Percentiles rank a stretch among this genome's conserved stretches.
phyloP scores from a whole-genome alignment of 352 stramenopile species.

The Globisporangium rhizosaccharum region DNA sequence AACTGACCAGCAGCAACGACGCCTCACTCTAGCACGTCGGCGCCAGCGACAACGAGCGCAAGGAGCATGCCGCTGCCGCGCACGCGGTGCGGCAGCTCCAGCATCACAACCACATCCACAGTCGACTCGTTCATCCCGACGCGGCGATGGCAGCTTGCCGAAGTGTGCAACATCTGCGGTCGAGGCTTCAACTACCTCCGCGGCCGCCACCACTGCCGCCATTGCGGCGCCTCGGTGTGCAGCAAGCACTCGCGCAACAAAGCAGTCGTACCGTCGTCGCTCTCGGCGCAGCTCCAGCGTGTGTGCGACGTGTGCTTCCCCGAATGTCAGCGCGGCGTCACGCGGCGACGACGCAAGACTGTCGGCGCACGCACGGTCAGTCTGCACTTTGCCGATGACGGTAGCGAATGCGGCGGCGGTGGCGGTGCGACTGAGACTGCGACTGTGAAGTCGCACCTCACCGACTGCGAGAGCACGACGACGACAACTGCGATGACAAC shows the following conservation, averaged over 20 bases:
- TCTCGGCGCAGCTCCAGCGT: conserved; percentile 59
- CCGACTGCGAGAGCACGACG: conserved; percentile 9
- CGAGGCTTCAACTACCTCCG: conserved; percentile 53
- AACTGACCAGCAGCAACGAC: not conserved
- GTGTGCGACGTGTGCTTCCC: conserved; percentile 73
- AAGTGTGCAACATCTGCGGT: conserved; percentile 56
- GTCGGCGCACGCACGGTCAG: conserved; percentile 13
- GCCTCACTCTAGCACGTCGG: not conserved
- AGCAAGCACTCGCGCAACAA: conserved; percentile 64
- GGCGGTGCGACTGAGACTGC: conserved; percentile 4
- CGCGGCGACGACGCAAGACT: conserved; percentile 10
- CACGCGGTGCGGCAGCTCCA: not conserved
- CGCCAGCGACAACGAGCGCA: conserved; percentile 2
- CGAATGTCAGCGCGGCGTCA: conserved; percentile 28
- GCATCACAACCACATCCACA: conserved; percentile 2
- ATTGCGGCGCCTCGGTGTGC: conserved; percentile 73
- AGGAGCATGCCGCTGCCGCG: conserved; percentile 9
- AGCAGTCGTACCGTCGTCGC: conserved; percentile 57
- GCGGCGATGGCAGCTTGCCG: conserved; percentile 49
- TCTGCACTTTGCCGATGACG: conserved; percentile 7
- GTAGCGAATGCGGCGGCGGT: too few species aligned
- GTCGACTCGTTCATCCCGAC: conserved; percentile 52
- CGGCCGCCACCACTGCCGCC: conserved; percentile 71
- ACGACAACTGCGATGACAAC: conserved; percentile 2
- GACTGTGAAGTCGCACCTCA: not conserved